These are phyloP conservation scores for Geranomyces michiganensis DNA, from an alignment of 192 early-diverging fungal species.

Conservation along the genomic window DNA sequence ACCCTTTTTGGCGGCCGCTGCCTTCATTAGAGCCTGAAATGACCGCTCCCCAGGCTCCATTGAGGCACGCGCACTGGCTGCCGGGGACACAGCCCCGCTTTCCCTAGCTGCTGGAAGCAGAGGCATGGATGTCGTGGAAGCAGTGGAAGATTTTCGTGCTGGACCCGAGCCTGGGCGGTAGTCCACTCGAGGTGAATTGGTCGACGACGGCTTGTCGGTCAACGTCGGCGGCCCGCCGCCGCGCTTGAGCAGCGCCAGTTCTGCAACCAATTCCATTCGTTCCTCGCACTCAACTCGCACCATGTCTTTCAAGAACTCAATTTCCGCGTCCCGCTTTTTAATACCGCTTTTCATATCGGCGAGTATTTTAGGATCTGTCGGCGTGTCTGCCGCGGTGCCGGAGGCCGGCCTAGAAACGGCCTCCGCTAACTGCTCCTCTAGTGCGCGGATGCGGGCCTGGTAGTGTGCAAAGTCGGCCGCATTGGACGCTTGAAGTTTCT, in stretches of 20 bases:
- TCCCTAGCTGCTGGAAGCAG: constrained; percentile 21
- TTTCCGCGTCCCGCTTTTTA: constrained; percentile 47
- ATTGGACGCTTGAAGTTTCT: constrained; percentile 10
- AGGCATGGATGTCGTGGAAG: constrained; percentile 16
- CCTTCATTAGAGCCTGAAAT: constrained; percentile 26
- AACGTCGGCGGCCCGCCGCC: background rate
- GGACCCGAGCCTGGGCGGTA: constrained; percentile 10
- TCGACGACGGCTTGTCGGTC: background rate
- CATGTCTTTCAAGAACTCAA: constrained; percentile 55
- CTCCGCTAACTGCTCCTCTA: constrained; percentile 30
- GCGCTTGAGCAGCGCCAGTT: constrained; percentile 30
- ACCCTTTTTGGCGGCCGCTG: constrained; percentile 31
- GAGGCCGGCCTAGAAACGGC: constrained; percentile 11
- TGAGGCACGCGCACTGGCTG: background rate
- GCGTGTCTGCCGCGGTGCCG: background rate
- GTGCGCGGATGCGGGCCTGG: constrained; percentile 31
- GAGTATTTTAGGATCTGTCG: constrained; percentile 12
- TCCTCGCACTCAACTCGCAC: constrained; percentile 59
- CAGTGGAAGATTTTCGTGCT: background rate
- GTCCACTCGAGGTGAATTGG: constrained; percentile 2
- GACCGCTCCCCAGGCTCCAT: constrained; percentile 14
- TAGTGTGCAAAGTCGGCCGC: constrained; percentile 34
- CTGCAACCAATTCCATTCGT: constrained; percentile 52
- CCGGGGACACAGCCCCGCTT: background rate
- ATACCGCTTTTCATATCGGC: constrained; percentile 30